These are phyloP conservation scores for Nemania sp. DNA, from an alignment of 2,329 filamentous ascomycete species.

Conservation along the genomic window DNA sequence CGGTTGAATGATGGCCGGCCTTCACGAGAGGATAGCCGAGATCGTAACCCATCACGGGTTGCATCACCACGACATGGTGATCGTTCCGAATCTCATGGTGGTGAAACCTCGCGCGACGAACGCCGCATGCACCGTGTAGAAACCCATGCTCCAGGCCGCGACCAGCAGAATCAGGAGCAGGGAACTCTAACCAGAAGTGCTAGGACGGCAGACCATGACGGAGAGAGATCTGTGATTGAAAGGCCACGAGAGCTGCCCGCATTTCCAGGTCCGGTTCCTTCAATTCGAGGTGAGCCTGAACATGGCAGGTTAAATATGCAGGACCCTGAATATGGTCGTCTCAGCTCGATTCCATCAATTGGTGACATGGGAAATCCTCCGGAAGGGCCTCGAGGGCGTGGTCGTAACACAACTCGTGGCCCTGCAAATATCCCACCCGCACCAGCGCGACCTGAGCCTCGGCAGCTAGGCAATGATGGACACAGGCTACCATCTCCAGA, in stretches of 20 bases:
- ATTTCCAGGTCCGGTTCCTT: slow-evolving; percentile 45
- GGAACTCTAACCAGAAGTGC: slow-evolving; percentile 33
- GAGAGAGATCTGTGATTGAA: slow-evolving; percentile 47
- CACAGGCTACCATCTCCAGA: slow-evolving; percentile 53
- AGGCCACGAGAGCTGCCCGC: slow-evolving; percentile 47
- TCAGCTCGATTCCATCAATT: slow-evolving; percentile 57
- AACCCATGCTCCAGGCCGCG: slow-evolving; percentile 38
- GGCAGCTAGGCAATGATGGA: slow-evolving; percentile 48
- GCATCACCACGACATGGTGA: slow-evolving; percentile 56
- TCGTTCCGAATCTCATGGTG: slow-evolving; percentile 43
- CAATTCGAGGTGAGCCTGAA: slow-evolving; percentile 52
- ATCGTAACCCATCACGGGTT: slow-evolving; percentile 43
- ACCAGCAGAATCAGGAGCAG: slow-evolving; percentile 39
- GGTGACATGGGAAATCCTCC: slow-evolving; percentile 50
- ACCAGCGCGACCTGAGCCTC: slow-evolving; percentile 48
- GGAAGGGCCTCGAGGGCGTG: slow-evolving; percentile 60
- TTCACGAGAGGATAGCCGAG: slow-evolving; percentile 51
- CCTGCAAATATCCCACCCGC: slow-evolving; percentile 45
- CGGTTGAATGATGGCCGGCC: slow-evolving; percentile 50
- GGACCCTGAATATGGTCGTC: slow-evolving; percentile 66
- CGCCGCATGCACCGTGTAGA: slow-evolving; percentile 50
- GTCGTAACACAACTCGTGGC: slow-evolving; percentile 48
- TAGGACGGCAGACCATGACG: slow-evolving; percentile 44
- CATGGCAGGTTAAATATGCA: slow-evolving; percentile 56
- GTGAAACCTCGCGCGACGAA: slow-evolving; percentile 52